Evolutionary conservation across 768 basidiomycete species (phyloP), one percentile per base, ranked within the genome.

Genomic region (Trametes elegans): DNA sequence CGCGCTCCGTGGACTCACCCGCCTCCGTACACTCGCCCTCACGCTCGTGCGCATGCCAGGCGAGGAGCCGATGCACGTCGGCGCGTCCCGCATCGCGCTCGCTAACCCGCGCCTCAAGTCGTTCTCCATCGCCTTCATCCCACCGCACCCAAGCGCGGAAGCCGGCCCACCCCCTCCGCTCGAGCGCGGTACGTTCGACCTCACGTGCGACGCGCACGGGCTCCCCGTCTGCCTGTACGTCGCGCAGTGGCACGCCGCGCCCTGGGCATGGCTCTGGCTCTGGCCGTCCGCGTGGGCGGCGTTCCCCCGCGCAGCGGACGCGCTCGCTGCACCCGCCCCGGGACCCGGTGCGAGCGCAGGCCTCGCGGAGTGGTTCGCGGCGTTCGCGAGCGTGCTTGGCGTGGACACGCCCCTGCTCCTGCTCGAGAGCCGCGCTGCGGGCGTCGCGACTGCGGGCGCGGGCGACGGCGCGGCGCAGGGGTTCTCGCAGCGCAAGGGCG

Each of bases 21-120:
- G 82, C 58, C 78, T 90, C 5, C 83, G 80, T 53, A 79, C 79
- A 6, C 76, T 90, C 10, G 69, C 78, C 26, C 72, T 88, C 11
- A 82, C 84, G 6, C 76, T 89, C 40, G 87, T 90, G 57, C 81
- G 79, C 63, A 81, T 83, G 56, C 80, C 81, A 26, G 82, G 83
- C 29, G 85, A 88, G 56, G 82, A 81, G 51, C 68, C 80, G 3
- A 77, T 90, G 44, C 69, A 79, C 7, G 66, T 74, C 23, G 82
- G 85, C 49, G 87, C 86, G 13, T 71, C 75, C 3, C 81, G 80
- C 29, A 81, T 90, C 53, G 86, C 86, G 13, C 79, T 72, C 56
- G 71, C 75, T 27, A 87, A 87, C 60, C 88, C 88, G 0, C 84
- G 84, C 24, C 73, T 90, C n/a, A 69, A 74, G 21, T 70, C 75